These are phyloP conservation scores for Nemania sp. DNA, from an alignment of 2,329 filamentous ascomycete genomes.

Conservation along the genomic window DNA sequence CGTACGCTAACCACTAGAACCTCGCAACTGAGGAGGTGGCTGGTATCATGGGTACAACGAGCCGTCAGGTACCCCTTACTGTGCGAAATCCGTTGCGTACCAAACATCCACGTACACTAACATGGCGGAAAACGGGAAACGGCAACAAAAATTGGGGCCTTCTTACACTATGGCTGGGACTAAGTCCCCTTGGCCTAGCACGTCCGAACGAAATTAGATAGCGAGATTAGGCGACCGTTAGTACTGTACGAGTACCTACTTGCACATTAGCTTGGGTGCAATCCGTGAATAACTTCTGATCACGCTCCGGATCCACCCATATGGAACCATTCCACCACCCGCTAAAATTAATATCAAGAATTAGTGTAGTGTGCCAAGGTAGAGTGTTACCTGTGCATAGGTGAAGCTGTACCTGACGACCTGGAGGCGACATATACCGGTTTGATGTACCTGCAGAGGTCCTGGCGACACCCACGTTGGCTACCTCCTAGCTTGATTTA, in stretches of 20 bases:
- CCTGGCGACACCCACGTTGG: background rate
- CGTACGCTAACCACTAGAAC: background rate
- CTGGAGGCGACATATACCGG: constrained; percentile 6
- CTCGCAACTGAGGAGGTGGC: constrained; percentile 5
- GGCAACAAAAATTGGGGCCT: constrained; percentile 5
- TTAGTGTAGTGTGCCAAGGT: background rate
- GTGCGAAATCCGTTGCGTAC: constrained; percentile 9
- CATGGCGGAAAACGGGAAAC: constrained; percentile 22
- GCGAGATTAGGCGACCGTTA: constrained; percentile 21
- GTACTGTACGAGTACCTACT: background rate
- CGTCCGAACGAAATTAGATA: constrained; percentile 10
- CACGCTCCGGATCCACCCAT: constrained; percentile 17
- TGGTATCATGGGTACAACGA: constrained; percentile 17
- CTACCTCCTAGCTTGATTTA: background rate
- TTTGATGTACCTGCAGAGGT: constrained; percentile 21
- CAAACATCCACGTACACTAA: constrained; percentile 10
- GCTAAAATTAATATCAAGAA: constrained; percentile 26
- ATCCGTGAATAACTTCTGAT: constrained; percentile 7
- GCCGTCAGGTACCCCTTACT: constrained; percentile 17
- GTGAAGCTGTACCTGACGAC: constrained; percentile 27
- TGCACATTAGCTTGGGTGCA: background rate
- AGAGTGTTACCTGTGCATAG: constrained; percentile 12
- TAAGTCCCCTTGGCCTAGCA: constrained; percentile 3
- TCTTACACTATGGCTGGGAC: background rate
- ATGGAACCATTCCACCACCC: constrained; percentile 31